Conservation (phyloP, 2,329 filamentous ascomycete species). For the Alternaria rosae region DNA sequence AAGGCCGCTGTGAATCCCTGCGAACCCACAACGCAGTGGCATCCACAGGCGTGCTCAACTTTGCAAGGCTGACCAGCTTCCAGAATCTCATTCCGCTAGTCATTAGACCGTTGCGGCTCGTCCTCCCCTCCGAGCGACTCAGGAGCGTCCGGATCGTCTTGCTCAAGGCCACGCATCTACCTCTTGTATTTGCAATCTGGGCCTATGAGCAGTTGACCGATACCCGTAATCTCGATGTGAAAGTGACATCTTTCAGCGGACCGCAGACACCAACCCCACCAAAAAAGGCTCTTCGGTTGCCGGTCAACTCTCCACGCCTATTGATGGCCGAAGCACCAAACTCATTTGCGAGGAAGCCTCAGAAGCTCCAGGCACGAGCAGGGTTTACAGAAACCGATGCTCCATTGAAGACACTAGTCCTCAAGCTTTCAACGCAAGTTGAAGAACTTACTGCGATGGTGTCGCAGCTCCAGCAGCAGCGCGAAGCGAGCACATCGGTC, state of each 20-base stretch:
- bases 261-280: constrained; percentile 38
- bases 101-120: constrained; percentile 74
- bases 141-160: constrained; percentile 67
- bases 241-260: constrained; percentile 39
- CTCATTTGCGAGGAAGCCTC: constrained; percentile 21
- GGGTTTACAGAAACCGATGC: constrained; percentile 37
- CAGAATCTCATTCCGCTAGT: constrained; percentile 77
- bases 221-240: constrained; percentile 28
- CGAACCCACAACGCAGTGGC: constrained; percentile 10
- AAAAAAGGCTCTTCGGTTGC: constrained; percentile 39
- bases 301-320: constrained; percentile 44
- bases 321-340: constrained; percentile 34
- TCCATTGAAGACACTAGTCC: constrained; percentile 47
- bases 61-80: constrained; percentile 40
- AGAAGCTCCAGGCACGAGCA: constrained; percentile 30
- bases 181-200: constrained; percentile 73
- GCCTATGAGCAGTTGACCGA: constrained; percentile 64
- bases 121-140: constrained; percentile 70
- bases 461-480: constrained; percentile 47
- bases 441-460: constrained; percentile 51
- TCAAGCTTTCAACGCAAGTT: constrained; percentile 50
- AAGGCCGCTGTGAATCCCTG: constrained; percentile 9
- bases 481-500: constrained; percentile 37
- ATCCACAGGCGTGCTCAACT: constrained; percentile 2
- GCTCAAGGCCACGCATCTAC: constrained; percentile 67